These are phyloP conservation scores for Aegilops sharonensis DNA, from an alignment of 176 grass and related monocot species.

Conservation along the genomic window DNA sequence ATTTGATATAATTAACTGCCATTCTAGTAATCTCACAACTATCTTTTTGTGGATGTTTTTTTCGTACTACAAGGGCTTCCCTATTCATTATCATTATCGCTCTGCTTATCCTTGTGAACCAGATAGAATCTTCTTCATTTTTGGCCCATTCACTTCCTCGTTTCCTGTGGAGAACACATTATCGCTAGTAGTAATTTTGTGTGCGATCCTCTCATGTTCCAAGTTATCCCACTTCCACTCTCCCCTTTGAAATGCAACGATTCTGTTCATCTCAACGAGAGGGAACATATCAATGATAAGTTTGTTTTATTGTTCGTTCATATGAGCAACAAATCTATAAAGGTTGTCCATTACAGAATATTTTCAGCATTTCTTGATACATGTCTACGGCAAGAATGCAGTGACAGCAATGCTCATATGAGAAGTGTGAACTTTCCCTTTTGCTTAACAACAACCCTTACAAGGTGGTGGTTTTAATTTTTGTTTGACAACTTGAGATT, in stretches of 20 bases:
- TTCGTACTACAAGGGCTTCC: not conserved
- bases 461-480: not conserved
- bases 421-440: constrained; percentile 1
- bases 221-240: not conserved
- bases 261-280: not conserved
- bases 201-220: not conserved
- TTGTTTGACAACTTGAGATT: not conserved
- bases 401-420: not conserved
- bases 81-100: not conserved
- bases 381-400: not conserved
- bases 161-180: not conserved
- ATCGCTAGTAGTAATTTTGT: not conserved
- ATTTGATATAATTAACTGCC: not conserved
- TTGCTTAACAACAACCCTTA: not conserved
- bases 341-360: not conserved
- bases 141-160: not conserved
- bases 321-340: not conserved
- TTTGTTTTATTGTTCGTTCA: not conserved
- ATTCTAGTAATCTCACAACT: not conserved
- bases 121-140: not conserved
- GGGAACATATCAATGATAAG: not conserved
- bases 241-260: not conserved
- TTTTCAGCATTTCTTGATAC: not conserved
- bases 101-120: not conserved
- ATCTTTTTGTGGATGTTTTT: not conserved